These are phyloP conservation scores for Tylopilus sp. DNA, from an alignment of 1,284 basidiomycete species.

Conservation along the genomic window DNA sequence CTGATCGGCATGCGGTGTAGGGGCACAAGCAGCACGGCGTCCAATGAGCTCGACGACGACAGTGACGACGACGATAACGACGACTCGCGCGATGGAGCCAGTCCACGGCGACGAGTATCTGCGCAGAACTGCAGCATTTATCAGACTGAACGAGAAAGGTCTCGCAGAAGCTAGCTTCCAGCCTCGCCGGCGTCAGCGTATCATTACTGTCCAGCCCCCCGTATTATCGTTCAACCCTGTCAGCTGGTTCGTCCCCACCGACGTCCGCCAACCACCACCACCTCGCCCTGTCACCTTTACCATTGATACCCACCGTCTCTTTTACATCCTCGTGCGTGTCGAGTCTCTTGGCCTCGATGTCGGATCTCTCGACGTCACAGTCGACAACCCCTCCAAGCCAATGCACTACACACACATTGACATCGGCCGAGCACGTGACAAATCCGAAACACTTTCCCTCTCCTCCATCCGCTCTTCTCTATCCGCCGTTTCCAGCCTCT, in stretches of 20 bases:
- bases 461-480: slow-evolving; percentile 77
- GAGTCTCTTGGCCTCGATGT: slow-evolving; percentile 73
- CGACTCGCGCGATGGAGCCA: slow-evolving; percentile 47
- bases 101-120: slow-evolving; percentile 74
- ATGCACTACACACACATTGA: slow-evolving; percentile 66
- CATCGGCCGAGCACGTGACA: slow-evolving; percentile 47
- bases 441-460: slow-evolving; percentile 73
- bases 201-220: slow-evolving; percentile 36
- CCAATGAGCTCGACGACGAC: slow-evolving; percentile 10
- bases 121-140: slow-evolving; percentile 61
- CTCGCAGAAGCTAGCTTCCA: slow-evolving; percentile 63
- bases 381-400: slow-evolving; percentile 68
- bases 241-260: slow-evolving; percentile 53
- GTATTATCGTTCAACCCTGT: slow-evolving; percentile 55
- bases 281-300: slow-evolving; percentile 60
- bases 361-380: slow-evolving; percentile 77
- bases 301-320: slow-evolving; percentile 79
- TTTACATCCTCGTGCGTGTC: slow-evolving; percentile 83
- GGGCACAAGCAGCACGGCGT: slow-evolving; percentile 16
- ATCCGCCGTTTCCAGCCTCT: slow-evolving; percentile 72
- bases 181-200: slow-evolving; percentile 45
- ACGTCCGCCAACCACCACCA: slow-evolving; percentile 28
- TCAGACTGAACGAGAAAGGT: slow-evolving; percentile 64
- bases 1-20: slow-evolving; percentile 17
- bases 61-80: slow-evolving; percentile 10